Evolutionary conservation across 805 yeast species (phyloP).

Genomic region (Candida argentea): DNA sequence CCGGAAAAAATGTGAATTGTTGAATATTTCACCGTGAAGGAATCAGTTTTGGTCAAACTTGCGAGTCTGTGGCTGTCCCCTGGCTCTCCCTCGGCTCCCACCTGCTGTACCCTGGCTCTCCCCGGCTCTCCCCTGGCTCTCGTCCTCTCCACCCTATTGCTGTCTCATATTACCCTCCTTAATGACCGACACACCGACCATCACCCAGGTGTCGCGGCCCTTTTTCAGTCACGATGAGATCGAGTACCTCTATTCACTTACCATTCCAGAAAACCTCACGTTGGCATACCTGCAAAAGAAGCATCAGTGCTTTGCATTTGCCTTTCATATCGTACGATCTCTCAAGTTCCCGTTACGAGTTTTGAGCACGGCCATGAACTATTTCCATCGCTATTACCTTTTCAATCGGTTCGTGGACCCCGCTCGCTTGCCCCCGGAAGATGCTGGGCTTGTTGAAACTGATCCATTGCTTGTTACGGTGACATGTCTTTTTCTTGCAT

Average conservation of each 20-base stretch:
- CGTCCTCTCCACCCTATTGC: too few species aligned
- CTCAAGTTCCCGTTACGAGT: conserved; percentile 63
- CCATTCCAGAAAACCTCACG: conserved; percentile 41
- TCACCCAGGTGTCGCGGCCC: conserved; percentile 45
- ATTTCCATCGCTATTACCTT: conserved; percentile 61
- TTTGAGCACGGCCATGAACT: conserved; percentile 59
- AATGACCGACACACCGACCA: conserved; percentile 3
- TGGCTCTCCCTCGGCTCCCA: too few species aligned
- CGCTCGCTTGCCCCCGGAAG: conserved; percentile 12
- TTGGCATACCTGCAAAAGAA: conserved; percentile 39
- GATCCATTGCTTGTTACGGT: conserved; percentile 55
- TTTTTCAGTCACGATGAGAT: conserved; percentile 48
- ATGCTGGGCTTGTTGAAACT: conserved; percentile 19
- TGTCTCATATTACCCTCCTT: too few species aligned
- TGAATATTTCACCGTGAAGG: too few species aligned
- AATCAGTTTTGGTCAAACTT: too few species aligned
- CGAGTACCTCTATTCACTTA: conserved; percentile 36
- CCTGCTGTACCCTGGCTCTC: too few species aligned
- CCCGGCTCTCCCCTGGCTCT: too few species aligned
- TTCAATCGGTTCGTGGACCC: conserved; percentile 46
- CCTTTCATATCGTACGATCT: conserved; percentile 40
- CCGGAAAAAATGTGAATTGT: too few species aligned
- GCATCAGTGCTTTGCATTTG: conserved; percentile 42
- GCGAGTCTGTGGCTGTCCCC: too few species aligned
- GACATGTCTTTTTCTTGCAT: conserved; percentile 59